A percentile compares a stretch with the other conserved stretches of the same genome.
phyloP scores from a whole-genome alignment of 2,329 filamentous ascomycete genomes.

The Trichophyton mentagrophytes region DNA sequence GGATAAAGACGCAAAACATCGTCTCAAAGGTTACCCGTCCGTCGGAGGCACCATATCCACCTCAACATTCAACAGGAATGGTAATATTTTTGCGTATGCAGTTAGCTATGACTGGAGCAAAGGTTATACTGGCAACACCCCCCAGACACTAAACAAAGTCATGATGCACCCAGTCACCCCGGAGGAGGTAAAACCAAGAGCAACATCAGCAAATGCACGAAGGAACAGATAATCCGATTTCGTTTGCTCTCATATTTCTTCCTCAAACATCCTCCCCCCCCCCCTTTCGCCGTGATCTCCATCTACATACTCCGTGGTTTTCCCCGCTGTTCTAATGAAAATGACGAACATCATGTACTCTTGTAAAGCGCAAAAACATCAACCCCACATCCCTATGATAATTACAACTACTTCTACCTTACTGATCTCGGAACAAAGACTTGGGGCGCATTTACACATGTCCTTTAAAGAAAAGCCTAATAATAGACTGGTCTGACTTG shows the following conservation, averaged over 20 bases:
- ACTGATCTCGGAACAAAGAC: background rate
- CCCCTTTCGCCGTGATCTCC: slow-evolving; percentile 35
- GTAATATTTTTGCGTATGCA: slow-evolving; percentile 75
- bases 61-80: slow-evolving; percentile 80
- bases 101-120: slow-evolving; percentile 98
- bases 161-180: slow-evolving; percentile 65
- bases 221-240: slow-evolving; percentile 27
- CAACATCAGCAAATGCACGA: slow-evolving; percentile 23
- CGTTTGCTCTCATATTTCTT: slow-evolving; percentile 25
- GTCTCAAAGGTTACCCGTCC: slow-evolving; percentile 74
- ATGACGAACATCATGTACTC: background rate
- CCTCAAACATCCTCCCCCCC: slow-evolving; percentile 15
- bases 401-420: background rate
- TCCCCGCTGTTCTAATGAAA: background rate
- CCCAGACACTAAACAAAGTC: slow-evolving; percentile 58
- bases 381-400: background rate
- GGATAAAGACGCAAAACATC: slow-evolving; percentile 83
- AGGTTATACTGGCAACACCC: slow-evolving; percentile 74
- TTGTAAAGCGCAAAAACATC: background rate
- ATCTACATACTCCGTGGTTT: slow-evolving; percentile 33
- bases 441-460: background rate
- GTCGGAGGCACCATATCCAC: slow-evolving; percentile 78
- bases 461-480: too few relatives aligned
- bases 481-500: background rate
- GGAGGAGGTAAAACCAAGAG: slow-evolving; percentile 50